Percentiles rank a stretch among this genome's conserved stretches.
Evolutionary conservation across 2,329 filamentous ascomycete genomes (phyloP).

Genomic region (Exophiala aquamarina): DNA sequence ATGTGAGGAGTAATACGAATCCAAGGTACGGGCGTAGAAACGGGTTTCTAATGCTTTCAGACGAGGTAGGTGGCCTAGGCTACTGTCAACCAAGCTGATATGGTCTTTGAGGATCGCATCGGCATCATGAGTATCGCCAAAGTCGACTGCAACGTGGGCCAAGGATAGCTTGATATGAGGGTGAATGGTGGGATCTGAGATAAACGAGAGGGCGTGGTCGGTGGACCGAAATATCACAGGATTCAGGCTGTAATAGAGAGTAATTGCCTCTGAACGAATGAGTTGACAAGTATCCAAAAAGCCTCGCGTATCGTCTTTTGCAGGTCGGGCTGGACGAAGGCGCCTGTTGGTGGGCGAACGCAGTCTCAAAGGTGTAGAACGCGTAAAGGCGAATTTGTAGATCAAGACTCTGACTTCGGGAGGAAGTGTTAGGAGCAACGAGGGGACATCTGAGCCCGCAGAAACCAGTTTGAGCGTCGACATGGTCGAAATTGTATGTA

Average conservation of each 20-base stretch:
- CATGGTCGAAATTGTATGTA: neutral
- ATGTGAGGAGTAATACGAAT: constrained; percentile 18
- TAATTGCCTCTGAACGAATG: constrained; percentile 20
- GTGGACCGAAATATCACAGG: constrained; percentile 21
- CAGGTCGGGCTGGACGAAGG: constrained; percentile 20
- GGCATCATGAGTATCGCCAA: constrained; percentile 20
- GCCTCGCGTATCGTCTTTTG: constrained; percentile 21
- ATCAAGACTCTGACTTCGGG: constrained; percentile 25
- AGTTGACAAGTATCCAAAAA: constrained; percentile 19
- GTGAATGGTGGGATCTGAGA: constrained; percentile 19
- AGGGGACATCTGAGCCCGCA: constrained; percentile 4
- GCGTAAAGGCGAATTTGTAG: constrained; percentile 21
- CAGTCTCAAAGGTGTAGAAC: constrained; percentile 11
- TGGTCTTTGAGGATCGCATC: constrained; percentile 24
- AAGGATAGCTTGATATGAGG: constrained; percentile 19
- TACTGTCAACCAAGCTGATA: constrained; percentile 21
- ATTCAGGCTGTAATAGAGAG: constrained; percentile 24
- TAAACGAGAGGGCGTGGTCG: constrained; percentile 18
- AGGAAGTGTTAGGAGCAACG: constrained; percentile 17
- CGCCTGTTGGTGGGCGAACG: constrained; percentile 21
- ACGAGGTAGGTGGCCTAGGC: constrained; percentile 19
- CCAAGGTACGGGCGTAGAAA: constrained; percentile 22
- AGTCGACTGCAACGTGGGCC: constrained; percentile 22
- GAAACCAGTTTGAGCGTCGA: neutral
- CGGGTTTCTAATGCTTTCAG: constrained; percentile 22